Conservation (phyloP, 192 early-diverging fungal genomes). For the Gryganskiella cystojenkinii region DNA sequence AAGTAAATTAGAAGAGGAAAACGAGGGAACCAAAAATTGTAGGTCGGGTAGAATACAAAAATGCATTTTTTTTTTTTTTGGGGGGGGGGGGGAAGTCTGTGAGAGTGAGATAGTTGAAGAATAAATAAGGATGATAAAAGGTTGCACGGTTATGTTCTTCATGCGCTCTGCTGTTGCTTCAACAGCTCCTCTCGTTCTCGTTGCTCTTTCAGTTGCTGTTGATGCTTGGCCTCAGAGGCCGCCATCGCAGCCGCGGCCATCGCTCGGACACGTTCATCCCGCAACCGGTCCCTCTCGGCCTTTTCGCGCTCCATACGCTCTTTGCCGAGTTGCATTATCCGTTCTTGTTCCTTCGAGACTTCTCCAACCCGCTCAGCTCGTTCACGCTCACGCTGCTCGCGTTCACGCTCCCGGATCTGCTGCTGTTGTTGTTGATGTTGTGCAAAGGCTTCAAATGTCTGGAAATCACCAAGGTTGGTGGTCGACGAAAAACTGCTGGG, state of each 20-base stretch:
- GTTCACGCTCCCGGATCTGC: slow-evolving; percentile 12
- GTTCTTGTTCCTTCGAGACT: slow-evolving; percentile 30
- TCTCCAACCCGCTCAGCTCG: slow-evolving; percentile 24
- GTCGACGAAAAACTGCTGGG: background rate
- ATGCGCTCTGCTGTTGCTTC: no score
- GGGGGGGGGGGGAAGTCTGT: no score
- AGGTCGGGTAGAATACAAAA: no score
- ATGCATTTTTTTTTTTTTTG: no score
- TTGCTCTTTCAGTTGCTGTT: slow-evolving; percentile 34
- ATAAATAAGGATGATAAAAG: no score
- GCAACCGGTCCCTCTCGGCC: slow-evolving; percentile 41
- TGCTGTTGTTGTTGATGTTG: slow-evolving; percentile 39
- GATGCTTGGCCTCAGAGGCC: slow-evolving; percentile 46
- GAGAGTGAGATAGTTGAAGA: no score
- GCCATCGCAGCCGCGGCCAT: slow-evolving; percentile 51
- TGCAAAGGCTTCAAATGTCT: slow-evolving; percentile 26
- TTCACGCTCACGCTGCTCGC: no score
- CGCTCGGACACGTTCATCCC: slow-evolving; percentile 45
- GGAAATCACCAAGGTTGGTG: slow-evolving; percentile 13
- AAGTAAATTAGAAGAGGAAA: no score
- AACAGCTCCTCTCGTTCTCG: slow-evolving; percentile 2
- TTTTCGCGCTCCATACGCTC: slow-evolving; percentile 44
- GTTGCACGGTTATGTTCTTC: no score
- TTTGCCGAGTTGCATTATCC: slow-evolving; percentile 50
- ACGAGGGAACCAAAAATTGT: no score